These are phyloP conservation scores for Flaveria bidentis DNA, from an alignment of 129 eudicot genomes.

Conservation along the genomic window DNA sequence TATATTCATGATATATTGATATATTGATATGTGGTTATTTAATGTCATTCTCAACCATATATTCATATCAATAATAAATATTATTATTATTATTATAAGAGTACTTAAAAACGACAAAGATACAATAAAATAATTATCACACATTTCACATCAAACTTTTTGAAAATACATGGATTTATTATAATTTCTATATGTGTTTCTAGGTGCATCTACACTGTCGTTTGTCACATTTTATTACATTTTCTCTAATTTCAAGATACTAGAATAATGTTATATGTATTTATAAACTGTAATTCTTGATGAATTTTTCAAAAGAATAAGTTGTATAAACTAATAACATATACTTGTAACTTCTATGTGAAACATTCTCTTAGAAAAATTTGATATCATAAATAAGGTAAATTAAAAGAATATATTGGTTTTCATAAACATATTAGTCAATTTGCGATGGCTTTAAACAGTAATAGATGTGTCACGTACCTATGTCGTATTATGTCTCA, in stretches of 20 bases:
- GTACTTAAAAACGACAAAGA: not conserved
- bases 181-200: not conserved
- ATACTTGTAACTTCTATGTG: not conserved
- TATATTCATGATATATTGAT: not conserved
- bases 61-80: not conserved
- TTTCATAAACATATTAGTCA: not conserved
- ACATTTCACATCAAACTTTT: slow-evolving; percentile 28
- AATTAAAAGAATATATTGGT: not conserved
- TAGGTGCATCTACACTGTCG: slow-evolving; percentile 6
- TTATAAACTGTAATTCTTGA: not conserved
- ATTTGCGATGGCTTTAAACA: not conserved
- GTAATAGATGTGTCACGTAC: not conserved
- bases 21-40: not conserved
- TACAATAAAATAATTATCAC: slow-evolving; percentile 2
- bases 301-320: not conserved
- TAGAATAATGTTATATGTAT: not conserved
- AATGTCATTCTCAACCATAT: not conserved
- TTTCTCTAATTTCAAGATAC: not conserved
- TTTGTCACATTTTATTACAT: not conserved
- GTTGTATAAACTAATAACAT: not conserved
- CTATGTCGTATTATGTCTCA: not conserved
- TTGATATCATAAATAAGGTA: not conserved
- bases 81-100: not conserved
- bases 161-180: slow-evolving; percentile 6
- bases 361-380: not conserved